Conservation (phyloP, 805 yeast species). For the Saccharomycopsis sp. region DNA sequence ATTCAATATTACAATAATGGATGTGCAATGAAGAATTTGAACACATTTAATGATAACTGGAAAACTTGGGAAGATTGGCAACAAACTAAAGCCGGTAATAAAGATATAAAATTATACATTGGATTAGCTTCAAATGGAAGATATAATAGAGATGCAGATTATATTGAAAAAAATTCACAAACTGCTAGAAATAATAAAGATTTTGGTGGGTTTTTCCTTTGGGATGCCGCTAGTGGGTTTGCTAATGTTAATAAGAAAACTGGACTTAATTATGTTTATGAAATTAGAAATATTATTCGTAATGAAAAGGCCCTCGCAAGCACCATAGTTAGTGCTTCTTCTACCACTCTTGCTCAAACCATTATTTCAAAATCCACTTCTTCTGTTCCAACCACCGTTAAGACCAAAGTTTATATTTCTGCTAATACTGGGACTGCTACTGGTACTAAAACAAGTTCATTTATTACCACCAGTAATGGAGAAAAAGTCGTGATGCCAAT, state of each 20-base stretch:
- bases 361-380: too few relatives aligned
- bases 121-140: conserved; percentile 47
- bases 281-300: conserved; percentile 14
- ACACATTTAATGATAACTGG: conserved; percentile 26
- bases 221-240: conserved; percentile 17
- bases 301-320: conserved; percentile 1
- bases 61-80: conserved; percentile 41
- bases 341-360: too few relatives aligned
- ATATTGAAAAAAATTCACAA: conserved; percentile 5
- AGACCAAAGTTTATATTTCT: conserved; percentile 1
- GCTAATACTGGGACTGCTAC: too few relatives aligned
- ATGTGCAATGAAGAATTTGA: conserved; percentile 7
- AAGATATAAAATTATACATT: conserved; percentile 42
- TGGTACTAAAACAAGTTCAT: too few relatives aligned
- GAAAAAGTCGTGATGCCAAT: too few relatives aligned
- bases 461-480: too few relatives aligned
- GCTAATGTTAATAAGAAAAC: conserved; percentile 10
- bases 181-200: conserved; percentile 4
- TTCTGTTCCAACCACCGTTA: background rate
- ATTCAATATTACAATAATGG: conserved; percentile 44
- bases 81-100: conserved; percentile 33
- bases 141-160: conserved; percentile 32
- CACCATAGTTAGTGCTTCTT: background rate
- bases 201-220: conserved; percentile 16
- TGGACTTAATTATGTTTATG: conserved; percentile 14